These are phyloP conservation scores for Sclerotinia subarctica DNA, from an alignment of 2,329 filamentous ascomycete species.

Conservation along the genomic window DNA sequence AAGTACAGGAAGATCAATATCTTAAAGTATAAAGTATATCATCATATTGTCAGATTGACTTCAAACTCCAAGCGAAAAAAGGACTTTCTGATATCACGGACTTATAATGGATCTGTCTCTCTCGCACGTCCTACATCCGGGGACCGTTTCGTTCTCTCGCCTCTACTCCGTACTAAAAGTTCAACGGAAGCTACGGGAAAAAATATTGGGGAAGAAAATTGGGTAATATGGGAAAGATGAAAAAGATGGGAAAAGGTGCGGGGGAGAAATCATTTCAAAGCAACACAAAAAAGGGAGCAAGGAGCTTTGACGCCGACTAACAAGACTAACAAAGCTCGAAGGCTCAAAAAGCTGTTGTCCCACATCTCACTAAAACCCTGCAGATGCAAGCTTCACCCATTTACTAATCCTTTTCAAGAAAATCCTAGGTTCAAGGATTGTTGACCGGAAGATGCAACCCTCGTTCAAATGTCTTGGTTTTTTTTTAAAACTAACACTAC, in stretches of 20 bases:
- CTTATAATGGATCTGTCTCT: neutral
- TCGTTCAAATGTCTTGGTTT: slow-evolving; percentile 2
- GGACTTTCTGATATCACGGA: neutral
- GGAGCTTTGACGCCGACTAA: slow-evolving; percentile 12
- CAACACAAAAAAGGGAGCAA: neutral
- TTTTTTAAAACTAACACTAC: neutral
- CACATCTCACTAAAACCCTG: slow-evolving; percentile 3
- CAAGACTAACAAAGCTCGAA: neutral
- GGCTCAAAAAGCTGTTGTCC: neutral
- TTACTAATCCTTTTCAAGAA: neutral
- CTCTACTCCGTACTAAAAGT: neutral
- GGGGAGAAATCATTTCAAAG: neutral
- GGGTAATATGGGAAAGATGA: neutral
- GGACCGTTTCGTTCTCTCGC: too few species aligned
- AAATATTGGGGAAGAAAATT: neutral
- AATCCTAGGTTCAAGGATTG: neutral
- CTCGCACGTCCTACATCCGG: neutral
- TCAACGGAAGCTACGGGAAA: neutral
- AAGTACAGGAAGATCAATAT: neutral
- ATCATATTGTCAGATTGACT: neutral
- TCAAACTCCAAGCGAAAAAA: neutral
- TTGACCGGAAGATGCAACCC: neutral
- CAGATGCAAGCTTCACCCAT: slow-evolving; percentile 9
- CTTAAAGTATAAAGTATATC: too few species aligned
- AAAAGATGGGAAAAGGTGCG: neutral